phyloP scores from a whole-genome alignment of 2,329 filamentous ascomycete species.

The Ophiostoma montium region DNA sequence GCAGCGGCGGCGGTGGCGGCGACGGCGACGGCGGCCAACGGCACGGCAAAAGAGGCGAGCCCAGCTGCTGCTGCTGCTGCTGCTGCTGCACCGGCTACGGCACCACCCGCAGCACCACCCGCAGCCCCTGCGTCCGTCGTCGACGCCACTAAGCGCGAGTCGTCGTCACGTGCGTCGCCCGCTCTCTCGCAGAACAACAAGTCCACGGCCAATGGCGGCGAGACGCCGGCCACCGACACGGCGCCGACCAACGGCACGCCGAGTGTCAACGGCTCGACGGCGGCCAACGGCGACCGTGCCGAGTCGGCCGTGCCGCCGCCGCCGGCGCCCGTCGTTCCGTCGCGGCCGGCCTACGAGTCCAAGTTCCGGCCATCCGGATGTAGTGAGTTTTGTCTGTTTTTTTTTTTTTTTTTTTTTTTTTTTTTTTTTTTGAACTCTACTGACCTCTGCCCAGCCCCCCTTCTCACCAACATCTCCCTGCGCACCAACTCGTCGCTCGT shows the following conservation, averaged over 20 bases:
- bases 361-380: constrained; percentile 27
- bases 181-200: constrained; percentile 10
- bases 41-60: constrained; percentile 21
- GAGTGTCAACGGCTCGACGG: constrained; percentile 1
- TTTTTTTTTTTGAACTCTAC: constrained; percentile 7
- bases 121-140: constrained; percentile 2
- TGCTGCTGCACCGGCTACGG: no score
- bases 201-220: constrained; percentile 15
- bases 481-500: constrained; percentile 54
- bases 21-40: constrained; percentile 20
- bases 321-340: constrained; percentile 23
- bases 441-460: constrained; percentile 38
- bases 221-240: not conserved
- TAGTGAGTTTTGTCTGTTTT: constrained; percentile 21
- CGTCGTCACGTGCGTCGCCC: constrained; percentile 20
- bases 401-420: no score
- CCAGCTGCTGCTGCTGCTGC: constrained; percentile 28
- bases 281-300: not conserved
- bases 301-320: constrained; percentile 6
- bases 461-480: constrained; percentile 53
- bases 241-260: constrained; percentile 17
- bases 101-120: no score
- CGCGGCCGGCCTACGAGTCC: constrained; percentile 19
- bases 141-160: constrained; percentile 21
- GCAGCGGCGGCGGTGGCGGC: constrained; percentile 20